These are phyloP conservation scores for Kazachstania africana DNA, from an alignment of 805 yeast genomes.

Conservation along the genomic window DNA sequence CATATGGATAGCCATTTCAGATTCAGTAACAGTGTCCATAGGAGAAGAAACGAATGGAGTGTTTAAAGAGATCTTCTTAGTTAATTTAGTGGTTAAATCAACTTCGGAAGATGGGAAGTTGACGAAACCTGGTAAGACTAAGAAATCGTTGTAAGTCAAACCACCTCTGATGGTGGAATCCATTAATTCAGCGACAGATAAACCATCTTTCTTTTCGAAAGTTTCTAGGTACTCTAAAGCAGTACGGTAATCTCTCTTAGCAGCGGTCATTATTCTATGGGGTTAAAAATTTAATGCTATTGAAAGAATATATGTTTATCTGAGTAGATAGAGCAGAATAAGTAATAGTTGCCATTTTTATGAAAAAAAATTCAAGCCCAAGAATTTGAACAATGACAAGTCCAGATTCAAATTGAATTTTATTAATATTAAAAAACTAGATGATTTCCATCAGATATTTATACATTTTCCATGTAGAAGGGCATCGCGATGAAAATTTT, in stretches of 20 bases:
- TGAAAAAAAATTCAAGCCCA: too few species aligned
- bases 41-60: slow-evolving; percentile 96
- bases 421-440: too few species aligned
- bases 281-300: neutral
- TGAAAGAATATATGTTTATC: neutral
- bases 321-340: slow-evolving; percentile 1
- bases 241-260: slow-evolving; percentile 33
- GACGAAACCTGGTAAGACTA: slow-evolving; percentile 90
- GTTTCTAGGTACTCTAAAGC: slow-evolving; percentile 59
- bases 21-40: slow-evolving; percentile 98
- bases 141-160: slow-evolving; percentile 91
- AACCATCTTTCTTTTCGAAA: slow-evolving; percentile 72
- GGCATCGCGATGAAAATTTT: too few species aligned
- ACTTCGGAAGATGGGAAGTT: slow-evolving; percentile 75
- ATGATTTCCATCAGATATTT: too few species aligned
- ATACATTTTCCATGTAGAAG: too few species aligned
- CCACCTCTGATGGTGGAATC: slow-evolving; percentile 90
- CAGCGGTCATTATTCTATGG: slow-evolving; percentile 8
- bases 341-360: slow-evolving; percentile 5
- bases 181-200: slow-evolving; percentile 72
- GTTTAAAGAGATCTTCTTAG: slow-evolving; percentile 83
- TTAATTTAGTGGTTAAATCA: slow-evolving; percentile 70
- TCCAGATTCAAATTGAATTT: too few species aligned
- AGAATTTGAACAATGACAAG: too few species aligned
- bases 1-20: slow-evolving; percentile 96